Evolutionary conservation across 176 grass and related monocot species (phyloP).

Genomic region (Triticum aestivum): DNA sequence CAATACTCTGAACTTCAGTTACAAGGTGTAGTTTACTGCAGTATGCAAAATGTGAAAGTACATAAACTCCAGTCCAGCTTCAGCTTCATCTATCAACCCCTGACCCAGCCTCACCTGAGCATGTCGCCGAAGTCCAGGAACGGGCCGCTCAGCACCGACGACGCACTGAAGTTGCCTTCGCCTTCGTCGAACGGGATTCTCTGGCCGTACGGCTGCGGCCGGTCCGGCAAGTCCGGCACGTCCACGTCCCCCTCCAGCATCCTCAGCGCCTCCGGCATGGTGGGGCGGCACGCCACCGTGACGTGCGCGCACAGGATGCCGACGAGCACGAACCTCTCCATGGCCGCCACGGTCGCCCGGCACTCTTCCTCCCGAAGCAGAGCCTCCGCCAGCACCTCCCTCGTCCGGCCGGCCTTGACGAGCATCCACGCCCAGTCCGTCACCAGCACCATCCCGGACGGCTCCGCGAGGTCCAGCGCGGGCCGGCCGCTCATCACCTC

Average conservation of each 20-base stretch:
- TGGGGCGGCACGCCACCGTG: conserved; percentile 79
- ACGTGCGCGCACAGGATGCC: conserved; percentile 89
- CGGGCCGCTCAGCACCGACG: conserved; percentile 38
- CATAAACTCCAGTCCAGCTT: not conserved
- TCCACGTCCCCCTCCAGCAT: conserved; percentile 85
- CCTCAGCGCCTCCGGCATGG: conserved; percentile 78
- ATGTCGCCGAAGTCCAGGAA: conserved; percentile 49
- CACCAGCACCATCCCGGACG: conserved; percentile 64
- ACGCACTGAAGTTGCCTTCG: conserved; percentile 48
- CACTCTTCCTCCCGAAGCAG: conserved; percentile 36
- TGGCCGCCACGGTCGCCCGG: conserved; percentile 29
- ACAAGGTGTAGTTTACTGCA: not conserved
- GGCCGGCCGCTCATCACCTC: conserved; percentile 73
- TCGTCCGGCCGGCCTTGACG: conserved; percentile 47
- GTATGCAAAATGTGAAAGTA: not conserved
- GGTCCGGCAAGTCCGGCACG: conserved; percentile 73
- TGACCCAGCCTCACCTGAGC: conserved; percentile 49
- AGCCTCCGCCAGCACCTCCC: conserved; percentile 50
- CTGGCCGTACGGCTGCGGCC: conserved; percentile 58
- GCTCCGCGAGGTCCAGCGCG: conserved; percentile 71
- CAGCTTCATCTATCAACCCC: not conserved
- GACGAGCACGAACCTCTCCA: conserved; percentile 85
- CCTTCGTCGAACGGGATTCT: conserved; percentile 46
- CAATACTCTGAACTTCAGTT: not conserved
- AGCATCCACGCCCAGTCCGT: conserved; percentile 92